These are phyloP conservation scores for Fusarium brevicatenulatum DNA, from an alignment of 2,329 filamentous ascomycete genomes.

Conservation along the genomic window DNA sequence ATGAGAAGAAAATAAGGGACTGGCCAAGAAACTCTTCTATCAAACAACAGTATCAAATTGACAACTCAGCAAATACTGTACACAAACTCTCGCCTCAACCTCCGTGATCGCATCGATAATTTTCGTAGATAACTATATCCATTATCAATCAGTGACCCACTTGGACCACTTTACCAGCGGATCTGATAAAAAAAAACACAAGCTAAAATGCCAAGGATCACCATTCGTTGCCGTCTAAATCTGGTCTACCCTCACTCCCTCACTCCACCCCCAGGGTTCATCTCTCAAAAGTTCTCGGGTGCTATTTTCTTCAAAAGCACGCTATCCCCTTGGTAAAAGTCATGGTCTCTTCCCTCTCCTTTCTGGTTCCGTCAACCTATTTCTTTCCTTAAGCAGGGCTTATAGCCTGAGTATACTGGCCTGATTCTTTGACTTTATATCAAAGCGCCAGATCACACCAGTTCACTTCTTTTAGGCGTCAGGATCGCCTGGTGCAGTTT, in stretches of 20 bases:
- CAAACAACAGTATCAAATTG: neutral
- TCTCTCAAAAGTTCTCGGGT: slow-evolving; percentile 17
- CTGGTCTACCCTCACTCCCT: neutral
- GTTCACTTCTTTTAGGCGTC: neutral
- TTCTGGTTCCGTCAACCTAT: neutral
- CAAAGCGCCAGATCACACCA: neutral
- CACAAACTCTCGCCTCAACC: neutral
- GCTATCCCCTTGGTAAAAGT: slow-evolving; percentile 7
- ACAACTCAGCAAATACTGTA: neutral
- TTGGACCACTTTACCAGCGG: slow-evolving; percentile 13
- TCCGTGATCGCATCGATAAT: slow-evolving; percentile 16
- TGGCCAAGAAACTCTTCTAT: neutral
- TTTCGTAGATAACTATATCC: slow-evolving; percentile 17
- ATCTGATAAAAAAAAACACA: slow-evolving; percentile 36
- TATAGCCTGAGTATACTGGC: slow-evolving; percentile 8
- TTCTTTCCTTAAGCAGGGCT: neutral
- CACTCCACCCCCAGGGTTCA: slow-evolving; percentile 29
- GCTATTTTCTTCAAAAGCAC: slow-evolving; percentile 24
- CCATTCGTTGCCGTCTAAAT: slow-evolving; percentile 17
- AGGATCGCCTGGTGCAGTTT: neutral
- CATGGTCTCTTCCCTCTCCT: neutral
- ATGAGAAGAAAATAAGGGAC: neutral
- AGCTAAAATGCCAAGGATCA: slow-evolving; percentile 38
- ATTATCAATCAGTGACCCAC: slow-evolving; percentile 37
- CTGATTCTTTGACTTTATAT: neutral